A percentile compares a stretch with the other conserved stretches of the same genome.
These are phyloP conservation scores for Ustilago crameri DNA, from an alignment of 1,284 basidiomycete genomes.

Conservation along the genomic window DNA sequence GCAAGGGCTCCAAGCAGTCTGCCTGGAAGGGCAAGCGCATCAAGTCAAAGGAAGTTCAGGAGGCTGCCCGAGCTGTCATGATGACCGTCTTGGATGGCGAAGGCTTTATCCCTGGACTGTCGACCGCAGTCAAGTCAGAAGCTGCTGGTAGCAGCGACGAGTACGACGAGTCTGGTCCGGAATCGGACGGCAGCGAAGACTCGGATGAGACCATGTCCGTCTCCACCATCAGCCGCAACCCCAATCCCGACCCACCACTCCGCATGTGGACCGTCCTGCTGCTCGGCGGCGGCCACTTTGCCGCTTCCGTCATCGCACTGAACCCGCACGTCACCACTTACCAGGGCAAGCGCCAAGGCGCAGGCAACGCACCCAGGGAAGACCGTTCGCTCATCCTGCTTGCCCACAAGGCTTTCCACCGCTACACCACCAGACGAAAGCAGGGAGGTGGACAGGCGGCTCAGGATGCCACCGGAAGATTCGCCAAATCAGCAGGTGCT, in stretches of 20 bases:
- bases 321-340: constrained; percentile 65
- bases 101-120: constrained; percentile 45
- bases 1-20: constrained; percentile 42
- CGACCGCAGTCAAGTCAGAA: constrained; percentile 21
- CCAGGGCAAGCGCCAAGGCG: constrained; percentile 21
- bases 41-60: constrained; percentile 57
- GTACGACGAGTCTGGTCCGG: constrained; percentile 26
- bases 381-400: constrained; percentile 75
- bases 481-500: constrained; percentile 94
- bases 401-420: constrained; percentile 94
- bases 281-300: constrained; percentile 97
- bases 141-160: constrained; percentile 29
- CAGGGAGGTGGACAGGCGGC: constrained; percentile 94
- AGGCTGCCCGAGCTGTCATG: constrained; percentile 52
- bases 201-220: constrained; percentile 21
- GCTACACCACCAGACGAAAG: constrained; percentile 96
- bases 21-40: constrained; percentile 60
- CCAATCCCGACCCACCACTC: constrained; percentile 51
- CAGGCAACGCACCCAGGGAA: constrained; percentile 29
- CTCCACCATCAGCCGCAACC: constrained; percentile 30
- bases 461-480: constrained; percentile 88
- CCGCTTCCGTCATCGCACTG: constrained; percentile 81
- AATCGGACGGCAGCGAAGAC: constrained; percentile 20
- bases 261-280: constrained; percentile 92
- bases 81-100: constrained; percentile 61